Conservation (phyloP, 768 basidiomycete species). For the Lyophyllum decastes region DNA sequence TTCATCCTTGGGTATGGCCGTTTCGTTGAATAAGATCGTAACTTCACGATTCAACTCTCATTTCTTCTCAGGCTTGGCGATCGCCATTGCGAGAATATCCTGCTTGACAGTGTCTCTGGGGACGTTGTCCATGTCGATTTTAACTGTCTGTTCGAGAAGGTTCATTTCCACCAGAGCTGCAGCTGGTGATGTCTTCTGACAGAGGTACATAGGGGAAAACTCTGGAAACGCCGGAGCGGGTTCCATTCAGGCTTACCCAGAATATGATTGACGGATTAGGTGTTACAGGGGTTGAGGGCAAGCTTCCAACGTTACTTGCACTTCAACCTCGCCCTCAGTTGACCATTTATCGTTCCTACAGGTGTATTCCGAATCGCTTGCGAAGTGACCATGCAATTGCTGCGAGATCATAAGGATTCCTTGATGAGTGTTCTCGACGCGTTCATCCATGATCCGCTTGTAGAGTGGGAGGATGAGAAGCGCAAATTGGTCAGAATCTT, state of each 20-base stretch:
- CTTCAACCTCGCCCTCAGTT: not conserved
- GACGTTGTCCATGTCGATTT: conserved; percentile 97
- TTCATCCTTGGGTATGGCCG: conserved; percentile 84
- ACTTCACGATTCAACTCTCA: not conserved
- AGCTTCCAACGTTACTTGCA: not conserved
- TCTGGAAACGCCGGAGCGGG: conserved; percentile 86
- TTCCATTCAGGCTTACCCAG: conserved; percentile 93
- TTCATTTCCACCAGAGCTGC: conserved; percentile 25
- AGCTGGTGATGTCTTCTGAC: not conserved
- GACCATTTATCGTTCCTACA: conserved; percentile 24
- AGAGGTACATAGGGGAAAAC: conserved; percentile 58
- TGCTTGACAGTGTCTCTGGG: conserved; percentile 85
- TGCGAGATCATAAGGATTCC: conserved; percentile 89
- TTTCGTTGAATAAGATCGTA: not conserved
- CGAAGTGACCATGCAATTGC: conserved; percentile 84
- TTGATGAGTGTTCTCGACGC: conserved; percentile 96
- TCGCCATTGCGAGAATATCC: conserved; percentile 94
- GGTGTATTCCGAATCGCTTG: conserved; percentile 90
- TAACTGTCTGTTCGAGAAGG: conserved; percentile 97
- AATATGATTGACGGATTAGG: conserved; percentile 93
- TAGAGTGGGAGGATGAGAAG: conserved; percentile 91
- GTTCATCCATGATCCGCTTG: conserved; percentile 94
- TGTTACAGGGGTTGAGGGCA: conserved; percentile 90
- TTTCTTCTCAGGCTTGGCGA: conserved; percentile 78
- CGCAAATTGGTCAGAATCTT: conserved; percentile 52